Conservation (phyloP, 176 grass and related monocot genomes). For the Oryza longistaminata region DNA sequence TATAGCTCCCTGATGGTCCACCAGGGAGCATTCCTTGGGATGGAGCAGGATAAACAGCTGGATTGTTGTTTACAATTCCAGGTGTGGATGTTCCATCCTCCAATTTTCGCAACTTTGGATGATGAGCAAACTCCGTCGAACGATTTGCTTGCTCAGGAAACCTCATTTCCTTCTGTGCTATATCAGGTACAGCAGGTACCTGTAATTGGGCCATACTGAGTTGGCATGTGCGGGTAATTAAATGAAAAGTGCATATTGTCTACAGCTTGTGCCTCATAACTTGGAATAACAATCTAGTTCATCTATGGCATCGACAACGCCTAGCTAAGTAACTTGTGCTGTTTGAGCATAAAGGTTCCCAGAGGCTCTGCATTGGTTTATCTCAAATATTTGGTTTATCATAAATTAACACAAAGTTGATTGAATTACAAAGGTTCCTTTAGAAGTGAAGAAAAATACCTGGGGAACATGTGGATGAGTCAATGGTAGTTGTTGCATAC, state of each 20-base stretch:
- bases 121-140: constrained; percentile 48
- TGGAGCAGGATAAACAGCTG: constrained; percentile 39
- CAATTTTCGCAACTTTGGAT: constrained; percentile 64
- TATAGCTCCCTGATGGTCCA: constrained; percentile 53
- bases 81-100: constrained; percentile 54
- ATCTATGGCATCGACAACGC: neutral
- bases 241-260: constrained; percentile 20
- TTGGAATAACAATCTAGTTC: constrained; percentile 4
- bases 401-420: neutral
- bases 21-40: constrained; percentile 40
- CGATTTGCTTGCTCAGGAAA: constrained; percentile 45
- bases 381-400: constrained; percentile 10
- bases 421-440: constrained; percentile 5
- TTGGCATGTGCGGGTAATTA: constrained; percentile 15
- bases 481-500: constrained; percentile 50
- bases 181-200: constrained; percentile 45
- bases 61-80: constrained; percentile 42
- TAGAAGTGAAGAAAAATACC: constrained; percentile 47
- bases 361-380: neutral
- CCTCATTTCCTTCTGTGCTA: constrained; percentile 37
- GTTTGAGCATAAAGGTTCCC: constrained; percentile 28
- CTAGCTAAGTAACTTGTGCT: neutral
- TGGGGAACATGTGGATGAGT: constrained; percentile 55
- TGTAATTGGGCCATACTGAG: constrained; percentile 43
- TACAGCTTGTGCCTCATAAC: neutral